Evolutionary conservation across 805 yeast genomes (phyloP), one percentile per base, ranked within the genome.

Genomic region (Teunomyces panamensis): DNA sequence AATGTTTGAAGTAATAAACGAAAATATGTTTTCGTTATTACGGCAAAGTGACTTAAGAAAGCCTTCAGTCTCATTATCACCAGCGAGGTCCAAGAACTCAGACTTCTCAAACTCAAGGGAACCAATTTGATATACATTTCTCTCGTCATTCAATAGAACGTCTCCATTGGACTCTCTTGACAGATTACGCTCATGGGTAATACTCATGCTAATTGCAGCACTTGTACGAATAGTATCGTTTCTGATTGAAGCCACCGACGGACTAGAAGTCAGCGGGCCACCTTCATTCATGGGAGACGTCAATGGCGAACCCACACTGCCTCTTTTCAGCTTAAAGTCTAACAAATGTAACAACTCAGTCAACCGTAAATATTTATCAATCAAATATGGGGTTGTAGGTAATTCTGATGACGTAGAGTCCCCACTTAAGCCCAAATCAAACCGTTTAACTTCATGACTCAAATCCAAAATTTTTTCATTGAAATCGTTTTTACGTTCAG

Each of bases 401-500:
- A 84, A 65, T 52, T 85, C 89, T 44, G 68, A 78, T 33, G 81
- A 62, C 0, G 77, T 64, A 5, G 71, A 72, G 32, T 73, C 75
- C 26, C 64, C 71, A n/a, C 84, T 72, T 33, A 81, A 72, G n/a
- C 79, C 78, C 46, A 77, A 62, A 52, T 80, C 83, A 24, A 84
- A 81, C 49, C 87, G 67, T 47, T 79, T 78, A 24, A 81, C 74
- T 35, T 75, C 77, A 52, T 79, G 78, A 48, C 83, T 76, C 54
- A 85, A 66, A 43, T 80, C 82, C 50, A 85, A 65, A 7, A 70
- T 63, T 59, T 79, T 84, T 35, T 79, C 80, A 43, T 77, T 77
- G 59, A 84, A 84, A 56, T 84, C 92, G 56, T 84, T 67, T 55
- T 81, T 84, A 46, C 87, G 70, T 4, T 84, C 83, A 0, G 96